A percentile compares a stretch with the other conserved stretches of the same genome.
Evolutionary conservation across 495 filamentous ascomycete species (phyloP).

Genomic region (Daldinia decipiens): DNA sequence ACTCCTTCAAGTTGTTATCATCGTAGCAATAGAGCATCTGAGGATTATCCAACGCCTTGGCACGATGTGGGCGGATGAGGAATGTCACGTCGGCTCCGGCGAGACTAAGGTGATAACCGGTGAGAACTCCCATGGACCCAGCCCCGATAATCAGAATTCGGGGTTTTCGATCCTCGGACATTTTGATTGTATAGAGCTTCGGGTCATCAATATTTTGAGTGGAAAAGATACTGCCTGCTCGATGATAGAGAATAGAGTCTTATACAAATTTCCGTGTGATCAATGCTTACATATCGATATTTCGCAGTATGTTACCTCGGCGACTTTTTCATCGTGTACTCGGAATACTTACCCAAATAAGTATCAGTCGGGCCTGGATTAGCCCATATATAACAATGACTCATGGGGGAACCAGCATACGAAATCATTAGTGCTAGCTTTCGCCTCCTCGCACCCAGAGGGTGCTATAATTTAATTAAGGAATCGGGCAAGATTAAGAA

Average conservation of each 20-base stretch:
- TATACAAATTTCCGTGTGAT: background rate
- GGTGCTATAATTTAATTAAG: too few relatives aligned
- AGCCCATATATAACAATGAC: background rate
- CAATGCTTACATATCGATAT: background rate
- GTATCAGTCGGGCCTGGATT: background rate
- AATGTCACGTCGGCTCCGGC: constrained; percentile 35
- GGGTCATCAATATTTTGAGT: background rate
- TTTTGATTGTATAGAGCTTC: background rate
- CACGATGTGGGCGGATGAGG: constrained; percentile 34
- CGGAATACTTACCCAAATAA: background rate
- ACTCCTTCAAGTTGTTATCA: constrained; percentile 32
- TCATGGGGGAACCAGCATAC: background rate
- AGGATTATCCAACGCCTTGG: constrained; percentile 17
- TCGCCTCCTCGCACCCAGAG: too few relatives aligned
- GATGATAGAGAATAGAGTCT: background rate
- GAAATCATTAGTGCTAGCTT: too few relatives aligned
- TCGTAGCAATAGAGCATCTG: constrained; percentile 40
- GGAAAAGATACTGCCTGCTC: background rate
- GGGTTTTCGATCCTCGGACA: background rate
- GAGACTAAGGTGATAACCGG: constrained; percentile 24
- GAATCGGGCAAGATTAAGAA: too few relatives aligned
- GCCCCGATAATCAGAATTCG: constrained; percentile 34
- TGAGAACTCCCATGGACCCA: constrained; percentile 30
- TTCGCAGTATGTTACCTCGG: background rate
- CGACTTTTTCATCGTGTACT: background rate